A percentile compares a stretch with the other conserved stretches of the same genome.
Evolutionary conservation across 2,329 filamentous ascomycete species (phyloP).

Genomic region (Basipetospora sp.): DNA sequence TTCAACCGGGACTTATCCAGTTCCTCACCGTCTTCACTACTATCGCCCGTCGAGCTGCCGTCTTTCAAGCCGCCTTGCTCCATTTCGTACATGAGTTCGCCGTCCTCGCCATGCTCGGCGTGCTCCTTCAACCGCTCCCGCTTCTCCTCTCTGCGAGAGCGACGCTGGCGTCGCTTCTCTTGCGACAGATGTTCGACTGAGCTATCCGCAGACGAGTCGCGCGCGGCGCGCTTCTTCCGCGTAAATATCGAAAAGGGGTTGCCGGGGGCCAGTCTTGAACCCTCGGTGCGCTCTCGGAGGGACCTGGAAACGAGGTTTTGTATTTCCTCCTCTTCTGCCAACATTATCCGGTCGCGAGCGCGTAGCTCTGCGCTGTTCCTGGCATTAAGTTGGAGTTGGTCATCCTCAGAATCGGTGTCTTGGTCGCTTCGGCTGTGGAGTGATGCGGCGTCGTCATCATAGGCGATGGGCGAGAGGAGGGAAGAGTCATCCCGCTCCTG

Average conservation of each 20-base stretch:
- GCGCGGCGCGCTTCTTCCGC: constrained; percentile 19
- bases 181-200: constrained; percentile 33
- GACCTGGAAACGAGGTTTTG: constrained; percentile 44
- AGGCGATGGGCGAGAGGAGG: constrained; percentile 47
- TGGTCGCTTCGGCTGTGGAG: constrained; percentile 54
- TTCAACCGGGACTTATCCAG: constrained; percentile 39
- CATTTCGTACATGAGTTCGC: constrained; percentile 76
- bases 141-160: constrained; percentile 36
- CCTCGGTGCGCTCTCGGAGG: constrained; percentile 31
- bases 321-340: constrained; percentile 63
- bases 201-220: constrained; percentile 22
- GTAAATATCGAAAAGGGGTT: constrained; percentile 5
- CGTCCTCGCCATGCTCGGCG: constrained; percentile 50
- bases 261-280: constrained; percentile 23
- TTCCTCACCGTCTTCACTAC: constrained; percentile 46
- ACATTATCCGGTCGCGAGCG: constrained; percentile 52
- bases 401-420: constrained; percentile 63
- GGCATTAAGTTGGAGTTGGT: constrained; percentile 49
- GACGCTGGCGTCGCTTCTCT: constrained; percentile 35
- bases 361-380: constrained; percentile 56
- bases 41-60: constrained; percentile 48
- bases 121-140: constrained; percentile 36
- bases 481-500: constrained; percentile 21
- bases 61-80: constrained; percentile 63
- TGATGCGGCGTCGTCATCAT: constrained; percentile 56